Evolutionary conservation across 352 stramenopile genomes (phyloP), one percentile per base, ranked within the genome.

Genomic region (Globisporangium iwayamae): DNA sequence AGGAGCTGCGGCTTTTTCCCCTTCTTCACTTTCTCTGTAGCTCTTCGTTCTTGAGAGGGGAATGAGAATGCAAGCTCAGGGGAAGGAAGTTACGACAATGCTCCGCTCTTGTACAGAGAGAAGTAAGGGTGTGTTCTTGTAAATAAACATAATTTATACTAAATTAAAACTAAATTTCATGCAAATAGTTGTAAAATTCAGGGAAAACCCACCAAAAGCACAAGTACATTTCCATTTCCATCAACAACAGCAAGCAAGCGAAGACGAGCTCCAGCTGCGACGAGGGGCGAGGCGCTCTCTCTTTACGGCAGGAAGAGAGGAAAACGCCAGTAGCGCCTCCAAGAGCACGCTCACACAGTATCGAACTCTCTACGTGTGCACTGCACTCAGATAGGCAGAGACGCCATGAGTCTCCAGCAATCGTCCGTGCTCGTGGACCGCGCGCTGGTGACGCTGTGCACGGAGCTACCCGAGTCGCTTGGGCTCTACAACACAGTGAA

Each of bases 401-500:
- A 13, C 39, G 14, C 36, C 2, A 93, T 93, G 81, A 87, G 83
- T 65, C 57, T 93, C 48, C 70, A 87, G 16, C 80, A 93, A 69
- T 87, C 82, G 10, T 75, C 73, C 10, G 75, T 88, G 60, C 73
- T 93, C 18, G 76, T 93, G 66, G 85, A 93, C 69, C 82, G 85
- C 51, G 79, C 82, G 60, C 74, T 93, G 1, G 82, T 93, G 64
- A 93, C 85, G 67, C 73, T 93, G 47, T 93, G 82, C 62, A 54
- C 65, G 30, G 79, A 91, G 60, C 73, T 93, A 56, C 85, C 85
- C n/a, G 85, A 93, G 73, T 89, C 81, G 11, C 66, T 93, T 20
- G 82, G 79, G 14, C 77, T 93, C 0, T 90, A 90, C 67, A 86
- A 93, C 59, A 93, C 82, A 2, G 73, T 69, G 14, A 86, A 85